Percentiles rank a stretch among this genome's conserved stretches.
Evolutionary conservation across 129 eudicot species (phyloP).

Genomic region (Smallanthus sonchifolius): DNA sequence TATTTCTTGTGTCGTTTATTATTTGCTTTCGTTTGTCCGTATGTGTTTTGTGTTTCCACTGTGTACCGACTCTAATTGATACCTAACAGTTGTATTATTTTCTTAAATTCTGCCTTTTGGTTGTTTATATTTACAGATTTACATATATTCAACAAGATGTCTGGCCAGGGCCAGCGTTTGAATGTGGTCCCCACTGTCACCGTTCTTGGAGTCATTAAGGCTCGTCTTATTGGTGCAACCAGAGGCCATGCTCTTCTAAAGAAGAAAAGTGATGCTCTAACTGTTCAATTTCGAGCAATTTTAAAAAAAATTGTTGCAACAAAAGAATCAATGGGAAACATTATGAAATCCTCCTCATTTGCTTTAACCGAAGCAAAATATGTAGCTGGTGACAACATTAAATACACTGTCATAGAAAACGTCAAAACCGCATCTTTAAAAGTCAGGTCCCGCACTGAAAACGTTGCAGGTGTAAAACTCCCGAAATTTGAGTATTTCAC

Average conservation of each 20-base stretch:
- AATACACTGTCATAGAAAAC: conserved; percentile 67
- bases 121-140: conserved; percentile 33
- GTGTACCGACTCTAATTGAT: too few species aligned
- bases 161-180: conserved; percentile 84
- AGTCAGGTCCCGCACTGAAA: conserved; percentile 71
- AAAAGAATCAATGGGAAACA: conserved; percentile 87
- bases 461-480: conserved; percentile 89
- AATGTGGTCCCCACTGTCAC: conserved; percentile 93
- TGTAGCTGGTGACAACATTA: conserved; percentile 90
- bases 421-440: conserved; percentile 69
- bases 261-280: conserved; percentile 92
- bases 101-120: background rate
- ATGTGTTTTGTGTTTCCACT: too few species aligned
- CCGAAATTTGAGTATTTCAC: conserved; percentile 76
- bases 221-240: conserved; percentile 91
- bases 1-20: too few species aligned
- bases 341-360: conserved; percentile 77
- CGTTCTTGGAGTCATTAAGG: conserved; percentile 77
- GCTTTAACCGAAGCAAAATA: conserved; percentile 87
- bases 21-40: too few species aligned
- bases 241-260: conserved; percentile 94
- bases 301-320: conserved; percentile 74
- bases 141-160: conserved; percentile 45
- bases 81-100: too few species aligned
- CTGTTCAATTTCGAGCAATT: conserved; percentile 84